Conservation (phyloP, 208 protist genomes). For the Leishmania braziliensis region DNA sequence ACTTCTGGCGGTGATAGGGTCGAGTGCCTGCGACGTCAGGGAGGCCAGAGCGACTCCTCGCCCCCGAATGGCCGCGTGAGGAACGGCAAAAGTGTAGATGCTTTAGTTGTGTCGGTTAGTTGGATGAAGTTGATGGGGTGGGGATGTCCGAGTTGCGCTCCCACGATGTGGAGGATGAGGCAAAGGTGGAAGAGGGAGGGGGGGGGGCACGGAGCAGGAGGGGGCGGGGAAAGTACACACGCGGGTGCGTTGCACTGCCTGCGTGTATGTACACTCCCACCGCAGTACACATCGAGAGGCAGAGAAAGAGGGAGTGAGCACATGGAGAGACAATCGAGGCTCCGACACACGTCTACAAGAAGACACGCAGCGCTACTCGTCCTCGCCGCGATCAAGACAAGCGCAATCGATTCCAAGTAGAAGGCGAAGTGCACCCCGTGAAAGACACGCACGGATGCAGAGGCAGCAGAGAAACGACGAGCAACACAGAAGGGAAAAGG, state of each 20-base stretch:
- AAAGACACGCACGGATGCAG: neutral
- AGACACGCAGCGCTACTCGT: neutral
- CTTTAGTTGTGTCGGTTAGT: too few species aligned
- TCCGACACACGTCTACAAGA: neutral
- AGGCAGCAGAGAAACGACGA: neutral
- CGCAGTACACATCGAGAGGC: neutral
- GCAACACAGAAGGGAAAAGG: neutral
- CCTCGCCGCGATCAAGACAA: neutral
- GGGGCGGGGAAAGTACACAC: neutral
- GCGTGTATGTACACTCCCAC: neutral
- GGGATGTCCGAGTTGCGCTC: too few species aligned
- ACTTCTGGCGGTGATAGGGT: neutral
- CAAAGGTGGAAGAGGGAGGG: neutral
- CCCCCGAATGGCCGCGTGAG: neutral
- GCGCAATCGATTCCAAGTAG: neutral
- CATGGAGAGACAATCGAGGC: neutral
- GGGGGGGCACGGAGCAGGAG: neutral
- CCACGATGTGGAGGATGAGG: neutral
- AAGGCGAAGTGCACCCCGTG: neutral
- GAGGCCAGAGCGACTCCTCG: neutral
- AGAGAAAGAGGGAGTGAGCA: neutral
- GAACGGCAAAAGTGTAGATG: neutral
- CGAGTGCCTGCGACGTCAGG: neutral
- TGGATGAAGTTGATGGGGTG: too few species aligned
- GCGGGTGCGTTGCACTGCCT: neutral